Conservation (phyloP, 83 land plant species). For the Picea engelmannii region DNA sequence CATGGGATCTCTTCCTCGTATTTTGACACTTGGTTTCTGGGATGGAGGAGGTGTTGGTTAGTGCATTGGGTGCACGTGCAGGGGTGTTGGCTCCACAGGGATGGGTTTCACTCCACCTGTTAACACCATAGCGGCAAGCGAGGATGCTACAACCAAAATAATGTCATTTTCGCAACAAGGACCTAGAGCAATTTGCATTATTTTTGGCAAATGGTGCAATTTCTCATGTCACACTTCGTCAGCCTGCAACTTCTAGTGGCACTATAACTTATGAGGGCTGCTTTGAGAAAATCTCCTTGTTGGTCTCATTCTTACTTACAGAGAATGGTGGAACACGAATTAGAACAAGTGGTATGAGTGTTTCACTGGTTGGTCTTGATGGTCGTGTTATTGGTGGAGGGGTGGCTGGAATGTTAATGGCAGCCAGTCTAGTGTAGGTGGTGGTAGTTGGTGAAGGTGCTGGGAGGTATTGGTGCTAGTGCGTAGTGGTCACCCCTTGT, state of each 20-base stretch:
- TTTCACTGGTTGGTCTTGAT: conserved; percentile 86
- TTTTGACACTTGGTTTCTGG: too few species aligned
- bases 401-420: conserved; percentile 81
- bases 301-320: conserved; percentile 79
- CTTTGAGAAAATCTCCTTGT: conserved; percentile 82
- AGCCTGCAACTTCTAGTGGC: conserved; percentile 70
- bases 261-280: conserved; percentile 76
- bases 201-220: conserved; percentile 76
- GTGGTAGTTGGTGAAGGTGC: too few species aligned
- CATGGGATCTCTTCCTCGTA: too few species aligned
- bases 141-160: conserved; percentile 80
- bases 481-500: too few species aligned
- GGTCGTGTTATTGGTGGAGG: conserved; percentile 94
- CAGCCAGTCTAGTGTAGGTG: conserved; percentile 89
- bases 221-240: conserved; percentile 79
- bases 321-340: conserved; percentile 75
- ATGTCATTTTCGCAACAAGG: conserved; percentile 84
- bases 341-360: conserved; percentile 88
- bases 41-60: too few species aligned
- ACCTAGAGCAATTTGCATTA: conserved; percentile 67
- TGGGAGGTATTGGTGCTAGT: too few species aligned
- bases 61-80: too few species aligned
- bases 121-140: conserved; percentile 18
- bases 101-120: too few species aligned
- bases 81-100: too few species aligned